Base-by-base conservation (phyloP, 345 rosid genomes). In the Sonneratia alba region DNA sequence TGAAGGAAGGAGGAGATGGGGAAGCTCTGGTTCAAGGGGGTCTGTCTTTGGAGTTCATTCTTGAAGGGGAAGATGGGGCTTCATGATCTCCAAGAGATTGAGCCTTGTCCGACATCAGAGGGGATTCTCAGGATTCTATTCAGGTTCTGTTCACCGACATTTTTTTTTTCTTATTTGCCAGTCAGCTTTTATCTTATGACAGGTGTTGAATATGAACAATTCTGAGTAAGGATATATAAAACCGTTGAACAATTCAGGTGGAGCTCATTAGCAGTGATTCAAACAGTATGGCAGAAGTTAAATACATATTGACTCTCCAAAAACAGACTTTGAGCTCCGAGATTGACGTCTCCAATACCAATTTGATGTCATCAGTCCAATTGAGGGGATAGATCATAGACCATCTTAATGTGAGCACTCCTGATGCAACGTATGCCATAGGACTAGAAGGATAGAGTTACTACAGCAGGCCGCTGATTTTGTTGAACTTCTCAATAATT, bases 331-430 rank as follows among this genome's bases (percentile, higher is more conserved):
- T 94, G n/a, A 87, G 85, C 81, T 84, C 88, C n/a, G 82, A 88
- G 81, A 73, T 90, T 56, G 67, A 47, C 2, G 81, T 91, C 72
- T 73, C 85, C 12, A 90, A 95, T 85, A 37, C 61, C 18, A 79
- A 79, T 21, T 57, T 79, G 40, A 81, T 79, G 38, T 82, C 86
- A 69, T 71, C 88, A 0, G 73, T 87, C 34, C 71, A 66, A 32
- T 49, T 88, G 47, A 72, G 74, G n/a, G 95, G 91, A 13, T 83
- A 86, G 62, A 64, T 90, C 55, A 47, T 85, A 64, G 85, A 88
- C 83, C 91, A 91, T 75, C 80, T 95, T 19, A 88, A 90, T 55
- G 96, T 90, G 57, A 91, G 97, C 74, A 83, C 97, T 36, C 96
- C 97, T 2, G 93, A 91, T 27, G 97, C 97, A n/a, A 87, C 89